A percentile compares a stretch with the other conserved stretches of the same genome.
Conservation (phyloP, 1,284 basidiomycete species). For the Cryptococcus sp. region DNA sequence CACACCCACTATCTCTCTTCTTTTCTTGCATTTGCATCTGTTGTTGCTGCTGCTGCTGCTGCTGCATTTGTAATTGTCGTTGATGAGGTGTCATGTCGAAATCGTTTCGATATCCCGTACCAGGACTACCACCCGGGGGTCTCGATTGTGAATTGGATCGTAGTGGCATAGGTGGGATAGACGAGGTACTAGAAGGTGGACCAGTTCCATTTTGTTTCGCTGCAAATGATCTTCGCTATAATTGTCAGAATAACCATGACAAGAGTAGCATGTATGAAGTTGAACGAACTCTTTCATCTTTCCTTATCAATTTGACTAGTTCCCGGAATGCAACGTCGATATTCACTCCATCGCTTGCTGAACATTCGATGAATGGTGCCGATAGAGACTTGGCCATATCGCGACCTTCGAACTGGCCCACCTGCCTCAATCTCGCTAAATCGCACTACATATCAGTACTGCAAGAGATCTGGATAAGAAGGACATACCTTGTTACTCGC, state of each 20-base stretch:
- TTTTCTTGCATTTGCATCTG: not conserved
- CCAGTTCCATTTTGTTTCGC: not conserved
- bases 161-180: not conserved
- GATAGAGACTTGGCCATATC: slow-evolving; percentile 52
- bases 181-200: slow-evolving; percentile 1
- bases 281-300: slow-evolving; percentile 50
- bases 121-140: too few species aligned
- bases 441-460: slow-evolving; percentile 48
- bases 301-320: slow-evolving; percentile 54
- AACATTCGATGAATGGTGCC: slow-evolving; percentile 55
- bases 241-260: not conserved
- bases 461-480: not conserved
- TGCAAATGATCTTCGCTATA: not conserved
- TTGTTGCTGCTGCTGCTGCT: not conserved
- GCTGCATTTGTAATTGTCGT: too few species aligned
- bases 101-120: too few species aligned
- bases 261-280: too few species aligned
- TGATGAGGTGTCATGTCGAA: too few species aligned
- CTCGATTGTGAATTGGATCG: too few species aligned
- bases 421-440: slow-evolving; percentile 52
- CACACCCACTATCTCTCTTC: not conserved
- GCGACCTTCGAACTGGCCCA: slow-evolving; percentile 51
- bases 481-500: slow-evolving; percentile 47
- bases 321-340: slow-evolving; percentile 56
- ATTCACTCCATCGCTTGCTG: slow-evolving; percentile 55